Percentiles rank a stretch among this genome's conserved stretches.
Evolutionary conservation across 2,329 filamentous ascomycete species (phyloP).

Genomic region (Colletotrichum viniferum): DNA sequence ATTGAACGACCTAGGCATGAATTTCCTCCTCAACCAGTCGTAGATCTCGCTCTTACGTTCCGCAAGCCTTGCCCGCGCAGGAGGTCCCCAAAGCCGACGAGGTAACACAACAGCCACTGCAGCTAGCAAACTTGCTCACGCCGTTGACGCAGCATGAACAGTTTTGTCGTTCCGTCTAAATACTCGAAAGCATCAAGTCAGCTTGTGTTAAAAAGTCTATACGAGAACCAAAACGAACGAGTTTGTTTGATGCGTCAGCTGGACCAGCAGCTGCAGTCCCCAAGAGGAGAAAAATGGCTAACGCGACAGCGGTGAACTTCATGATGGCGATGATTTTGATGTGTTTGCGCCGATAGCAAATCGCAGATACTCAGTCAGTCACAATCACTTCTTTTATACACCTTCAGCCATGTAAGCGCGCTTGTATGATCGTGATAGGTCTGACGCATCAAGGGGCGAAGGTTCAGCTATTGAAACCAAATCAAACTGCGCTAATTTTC

Average conservation of each 20-base stretch:
- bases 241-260: neutral
- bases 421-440: neutral
- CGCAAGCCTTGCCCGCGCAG: neutral
- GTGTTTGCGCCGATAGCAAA: fast-evolving
- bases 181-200: neutral
- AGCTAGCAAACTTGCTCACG: neutral
- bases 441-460: neutral
- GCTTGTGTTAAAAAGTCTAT: neutral
- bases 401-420: neutral
- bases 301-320: neutral
- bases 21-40: neutral
- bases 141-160: neutral
- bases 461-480: neutral
- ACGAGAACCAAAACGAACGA: fast-evolving
- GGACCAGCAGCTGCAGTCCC: neutral
- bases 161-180: neutral
- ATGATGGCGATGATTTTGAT: neutral
- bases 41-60: neutral
- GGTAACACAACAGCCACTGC: neutral
- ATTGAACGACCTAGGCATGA: fast-evolving
- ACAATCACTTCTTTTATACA: neutral
- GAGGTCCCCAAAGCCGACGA: neutral
- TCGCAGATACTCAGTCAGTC: fast-evolving
- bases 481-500: neutral
- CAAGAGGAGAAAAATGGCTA: neutral